These are phyloP conservation scores for Fusarium sp. DNA, from an alignment of 2,329 filamentous ascomycete species.

Conservation along the genomic window DNA sequence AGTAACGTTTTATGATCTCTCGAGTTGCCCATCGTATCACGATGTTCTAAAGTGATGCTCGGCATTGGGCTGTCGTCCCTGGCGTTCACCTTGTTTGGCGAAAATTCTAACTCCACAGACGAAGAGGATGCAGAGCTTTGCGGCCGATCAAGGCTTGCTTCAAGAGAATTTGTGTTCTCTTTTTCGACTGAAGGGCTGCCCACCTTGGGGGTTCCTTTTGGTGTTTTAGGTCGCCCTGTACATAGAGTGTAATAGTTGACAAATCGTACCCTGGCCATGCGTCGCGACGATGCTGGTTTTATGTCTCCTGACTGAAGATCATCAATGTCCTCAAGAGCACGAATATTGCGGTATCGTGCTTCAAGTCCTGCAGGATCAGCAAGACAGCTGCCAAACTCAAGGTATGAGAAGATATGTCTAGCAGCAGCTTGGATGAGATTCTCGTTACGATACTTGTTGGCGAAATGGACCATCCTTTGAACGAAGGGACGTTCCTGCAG, in stretches of 20 bases:
- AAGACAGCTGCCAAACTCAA: constrained; percentile 85
- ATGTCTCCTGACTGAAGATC: constrained; percentile 56
- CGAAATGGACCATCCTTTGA: constrained; percentile 77
- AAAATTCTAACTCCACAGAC: constrained; percentile 12
- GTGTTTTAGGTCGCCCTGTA: constrained; percentile 73
- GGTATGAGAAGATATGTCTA: constrained; percentile 79
- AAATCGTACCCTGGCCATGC: constrained; percentile 74
- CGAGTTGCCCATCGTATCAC: constrained; percentile 31
- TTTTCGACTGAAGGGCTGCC: constrained; percentile 6
- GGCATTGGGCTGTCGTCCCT: constrained; percentile 24
- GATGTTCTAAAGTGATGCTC: constrained; percentile 38
- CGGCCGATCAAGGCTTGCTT: background rate
- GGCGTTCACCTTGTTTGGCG: background rate
- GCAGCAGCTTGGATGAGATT: constrained; percentile 76
- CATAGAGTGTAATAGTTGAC: constrained; percentile 93
- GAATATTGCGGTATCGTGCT: constrained; percentile 74
- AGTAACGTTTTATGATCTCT: constrained; percentile 31
- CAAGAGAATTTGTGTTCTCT: constrained; percentile 2
- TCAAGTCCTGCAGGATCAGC: constrained; percentile 80
- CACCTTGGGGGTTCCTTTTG: constrained; percentile 38
- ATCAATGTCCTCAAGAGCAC: constrained; percentile 77
- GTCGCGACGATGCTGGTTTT: constrained; percentile 25
- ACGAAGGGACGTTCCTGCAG: constrained; percentile 77
- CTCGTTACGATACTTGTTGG: constrained; percentile 80
- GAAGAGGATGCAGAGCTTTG: background rate